Evolutionary conservation across 1,284 basidiomycete genomes (phyloP).

Genomic region (Marasmius oreades): DNA sequence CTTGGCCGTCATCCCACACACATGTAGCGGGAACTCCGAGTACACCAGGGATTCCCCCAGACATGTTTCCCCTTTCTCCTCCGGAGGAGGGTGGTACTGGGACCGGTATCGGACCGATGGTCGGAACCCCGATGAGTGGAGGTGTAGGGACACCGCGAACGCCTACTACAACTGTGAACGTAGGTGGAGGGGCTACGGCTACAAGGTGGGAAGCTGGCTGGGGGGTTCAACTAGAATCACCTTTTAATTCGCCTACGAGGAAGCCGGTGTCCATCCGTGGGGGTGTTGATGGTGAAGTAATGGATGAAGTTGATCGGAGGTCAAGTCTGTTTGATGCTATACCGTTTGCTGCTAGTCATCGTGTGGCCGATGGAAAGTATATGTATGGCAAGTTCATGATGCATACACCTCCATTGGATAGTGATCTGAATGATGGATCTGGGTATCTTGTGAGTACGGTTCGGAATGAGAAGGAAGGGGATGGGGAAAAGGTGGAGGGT

Average conservation of each 20-base stretch:
- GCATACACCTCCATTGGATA: conserved; percentile 47
- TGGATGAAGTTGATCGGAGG: not conserved
- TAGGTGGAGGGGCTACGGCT: not conserved
- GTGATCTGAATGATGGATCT: conserved; percentile 40
- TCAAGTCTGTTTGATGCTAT: conserved; percentile 59
- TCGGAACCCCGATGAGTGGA: conserved; percentile 7
- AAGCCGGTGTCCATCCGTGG: not conserved
- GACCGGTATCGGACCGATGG: conserved; percentile 21
- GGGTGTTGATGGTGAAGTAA: not conserved
- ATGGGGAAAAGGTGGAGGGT: not conserved
- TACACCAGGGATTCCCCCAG: not conserved
- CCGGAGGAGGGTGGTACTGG: conserved; percentile 16
- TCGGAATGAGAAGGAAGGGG: not conserved
- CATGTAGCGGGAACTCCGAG: not conserved
- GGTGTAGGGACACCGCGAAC: not conserved
- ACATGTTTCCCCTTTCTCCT: conserved; percentile 2
- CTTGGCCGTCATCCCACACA: not conserved
- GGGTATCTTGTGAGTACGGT: conserved; percentile 13
- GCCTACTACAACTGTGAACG: not conserved
- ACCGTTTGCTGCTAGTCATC: conserved; percentile 60
- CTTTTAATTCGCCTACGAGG: conserved; percentile 4
- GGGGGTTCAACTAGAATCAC: conserved; percentile 2
- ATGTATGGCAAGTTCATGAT: conserved; percentile 37
- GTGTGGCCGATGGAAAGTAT: conserved; percentile 67
- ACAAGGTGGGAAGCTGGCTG: not conserved